A percentile compares a stretch with the other conserved stretches of the same genome.
Conservation (phyloP, 805 yeast species). For the Saccharomycopsis sp. region DNA sequence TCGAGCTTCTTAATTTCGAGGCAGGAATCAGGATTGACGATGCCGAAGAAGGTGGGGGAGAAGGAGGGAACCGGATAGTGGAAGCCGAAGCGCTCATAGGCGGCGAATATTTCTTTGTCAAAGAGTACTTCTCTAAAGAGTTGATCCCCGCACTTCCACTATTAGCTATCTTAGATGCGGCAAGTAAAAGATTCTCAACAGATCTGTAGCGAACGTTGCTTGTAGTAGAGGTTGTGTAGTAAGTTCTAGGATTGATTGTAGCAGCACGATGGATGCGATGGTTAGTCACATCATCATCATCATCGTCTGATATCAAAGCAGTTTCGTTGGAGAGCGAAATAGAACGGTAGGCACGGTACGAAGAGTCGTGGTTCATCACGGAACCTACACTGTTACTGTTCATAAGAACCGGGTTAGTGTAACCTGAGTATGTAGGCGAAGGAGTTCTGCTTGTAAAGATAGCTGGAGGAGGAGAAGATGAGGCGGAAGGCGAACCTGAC, state of each 20-base stretch:
- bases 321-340: neutral
- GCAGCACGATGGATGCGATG: neutral
- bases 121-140: neutral
- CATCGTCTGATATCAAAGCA: neutral
- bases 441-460: neutral
- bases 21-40: constrained; percentile 4
- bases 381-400: neutral
- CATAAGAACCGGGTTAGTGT: neutral
- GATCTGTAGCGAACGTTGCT: neutral
- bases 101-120: neutral
- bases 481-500: constrained; percentile 5
- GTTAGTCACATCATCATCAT: neutral
- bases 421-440: neutral
- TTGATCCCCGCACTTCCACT: neutral
- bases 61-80: neutral
- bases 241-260: neutral
- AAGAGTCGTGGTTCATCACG: neutral
- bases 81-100: no score
- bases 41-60: neutral
- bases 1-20: neutral
- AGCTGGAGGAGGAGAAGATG: neutral
- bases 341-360: neutral
- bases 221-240: neutral
- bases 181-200: constrained; percentile 9
- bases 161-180: constrained; percentile 6